Base-by-base conservation (phyloP, 164 flowering plant species). In the Houttuynia cordata region DNA sequence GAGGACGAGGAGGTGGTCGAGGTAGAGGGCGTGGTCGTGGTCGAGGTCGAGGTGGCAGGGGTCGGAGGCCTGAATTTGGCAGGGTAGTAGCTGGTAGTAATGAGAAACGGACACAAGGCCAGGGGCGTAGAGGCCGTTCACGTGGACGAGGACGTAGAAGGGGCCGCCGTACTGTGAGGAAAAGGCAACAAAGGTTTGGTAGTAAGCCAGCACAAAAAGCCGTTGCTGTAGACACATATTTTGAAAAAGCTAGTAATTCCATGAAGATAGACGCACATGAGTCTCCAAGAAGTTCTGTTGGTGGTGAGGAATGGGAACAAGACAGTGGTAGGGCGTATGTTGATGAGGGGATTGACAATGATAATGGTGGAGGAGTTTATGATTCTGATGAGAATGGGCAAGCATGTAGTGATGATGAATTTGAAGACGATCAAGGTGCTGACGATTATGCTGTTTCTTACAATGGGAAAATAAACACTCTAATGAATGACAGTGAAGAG, bases 121-220 rank as follows among this genome's bases (percentile, higher is more conserved):
- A 68, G 39, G 74, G 71, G 24, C 68, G 80, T 75, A 82, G 77
- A 75, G 77, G 80, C 30, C 77, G 70, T 53, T 19, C 79, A 23
- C 83, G 81, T 56, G 87, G 79, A 49, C 70, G 79, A 61, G 88
- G 88, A 45, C 81, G 74, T 21, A 78, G 65, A 62, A 69, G 80
- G 24, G 84, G 87, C 24, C 81, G 80, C 39, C 81, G 85, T 25
- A 74, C 84, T 7, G 65, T 66, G 18, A 74, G 80, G 71, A 45
- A 45, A 45, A 77, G 73, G 60, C 63, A 74, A 62, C 79, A 64
- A 64, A 83, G 68, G 59, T 49, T 81, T 22, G 74, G 53, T 22
- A 78, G 80, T 66, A 67, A 57, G 52, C 70, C 60, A 39, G 73
- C 56, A 41, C 58, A 53, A 40, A 67, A 68, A 63, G 59, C 37